Conservation (phyloP, 805 yeast genomes). For the Candida stauntonica region DNA sequence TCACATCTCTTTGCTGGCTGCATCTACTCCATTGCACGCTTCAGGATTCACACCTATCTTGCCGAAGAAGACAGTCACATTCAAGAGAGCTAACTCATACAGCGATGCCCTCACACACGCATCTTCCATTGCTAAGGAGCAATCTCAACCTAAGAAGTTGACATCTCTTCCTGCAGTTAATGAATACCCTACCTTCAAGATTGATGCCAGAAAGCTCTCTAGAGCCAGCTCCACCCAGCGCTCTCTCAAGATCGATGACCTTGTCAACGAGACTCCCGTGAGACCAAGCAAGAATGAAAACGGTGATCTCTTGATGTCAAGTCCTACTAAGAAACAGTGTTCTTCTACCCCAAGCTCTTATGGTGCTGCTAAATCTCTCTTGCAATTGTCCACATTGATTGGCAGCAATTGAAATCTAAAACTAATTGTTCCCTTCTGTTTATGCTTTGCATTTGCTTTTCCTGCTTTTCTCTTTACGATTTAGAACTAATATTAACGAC, state of each 20-base stretch:
- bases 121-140: neutral
- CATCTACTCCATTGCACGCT: conserved; percentile 27
- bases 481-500: neutral
- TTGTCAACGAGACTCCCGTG: conserved; percentile 19
- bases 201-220: neutral
- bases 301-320: conserved; percentile 28
- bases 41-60: conserved; percentile 1
- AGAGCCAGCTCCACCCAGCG: neutral
- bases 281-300: conserved; percentile 22
- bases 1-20: conserved; percentile 33
- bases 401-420: conserved; percentile 17
- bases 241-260: conserved; percentile 1
- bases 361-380: conserved; percentile 43
- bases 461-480: conserved; percentile 1
- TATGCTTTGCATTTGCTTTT: conserved; percentile 2
- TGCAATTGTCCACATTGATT: conserved; percentile 35
- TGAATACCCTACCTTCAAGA: conserved; percentile 9
- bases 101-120: no score
- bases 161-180: conserved; percentile 11
- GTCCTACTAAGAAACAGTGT: conserved; percentile 33
- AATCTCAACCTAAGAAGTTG: neutral
- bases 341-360: conserved; percentile 43
- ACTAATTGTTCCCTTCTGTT: neutral
- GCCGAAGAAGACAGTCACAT: conserved; percentile 20
- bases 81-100: conserved; percentile 11